Base-by-base conservation (phyloP, 2,329 filamentous ascomycete genomes). In the Didymosphaeria variabile region DNA sequence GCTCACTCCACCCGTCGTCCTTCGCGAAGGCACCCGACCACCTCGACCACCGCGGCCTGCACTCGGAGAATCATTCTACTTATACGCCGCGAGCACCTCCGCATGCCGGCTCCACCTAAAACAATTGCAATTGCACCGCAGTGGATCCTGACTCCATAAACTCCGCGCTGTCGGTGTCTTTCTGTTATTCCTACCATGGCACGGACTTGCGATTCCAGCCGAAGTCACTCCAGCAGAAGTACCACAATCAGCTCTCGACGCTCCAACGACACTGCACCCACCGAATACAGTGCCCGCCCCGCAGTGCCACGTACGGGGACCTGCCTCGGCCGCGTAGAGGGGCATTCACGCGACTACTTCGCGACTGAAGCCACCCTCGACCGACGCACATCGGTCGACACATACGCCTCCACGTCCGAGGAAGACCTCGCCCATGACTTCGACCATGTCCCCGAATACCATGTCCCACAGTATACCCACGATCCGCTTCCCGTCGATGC, bases 331-430 rank as follows among this genome's bases (percentile, higher is more conserved):
- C 75, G 74, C 45, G 62, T 72, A 50, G 69, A 78, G 38, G 65
- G 62, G 21, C 69, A 68, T 31, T 50, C 26, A 15, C 65, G 62
- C 51, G 70, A 75, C 8, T 74, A 72, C 55, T 73, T 71, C 56
- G 59, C 57, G 6, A 55, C 64, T 21, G 53, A 58, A 38, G 53
- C 68, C 45, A 52, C 64, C 57, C 44, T 45, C 57, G 60, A 62
- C 45, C 66, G 74, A 51, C 83, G 85, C 49, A 84, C 86, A 29
- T 95, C 93, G 0, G 84, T 88, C 67, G 90, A 92, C 62, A 97
- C 93, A 1, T 96, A 94, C 77, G 88, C 89, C 70, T 97, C 93
- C 5, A 91, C 86, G 34, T 91, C 90, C 3, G 83, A 86, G 46
- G 84, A 88, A 46, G 87, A 89, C n/a, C 72, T 84, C 19, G 79